Conservation (phyloP, 2,329 filamentous ascomycete genomes). For the Fonsecaea monophora region DNA sequence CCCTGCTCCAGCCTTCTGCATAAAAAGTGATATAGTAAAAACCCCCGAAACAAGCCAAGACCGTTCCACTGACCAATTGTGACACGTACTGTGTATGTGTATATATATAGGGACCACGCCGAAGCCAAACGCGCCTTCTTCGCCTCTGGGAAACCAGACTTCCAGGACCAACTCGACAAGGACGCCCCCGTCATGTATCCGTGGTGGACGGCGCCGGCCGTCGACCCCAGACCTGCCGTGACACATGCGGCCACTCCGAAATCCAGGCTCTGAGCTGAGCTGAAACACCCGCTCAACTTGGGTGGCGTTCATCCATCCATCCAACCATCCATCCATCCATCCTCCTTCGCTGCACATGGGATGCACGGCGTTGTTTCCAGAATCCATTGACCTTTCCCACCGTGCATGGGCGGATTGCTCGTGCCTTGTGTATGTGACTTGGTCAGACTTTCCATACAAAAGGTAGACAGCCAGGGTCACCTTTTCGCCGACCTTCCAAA, state of each 20-base stretch:
- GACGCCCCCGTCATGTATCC: slow-evolving; percentile 5
- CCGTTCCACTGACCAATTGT: slow-evolving; percentile 10
- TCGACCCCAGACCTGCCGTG: slow-evolving; percentile 7
- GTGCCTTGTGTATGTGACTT: too few species aligned
- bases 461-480: too few species aligned
- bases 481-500: too few species aligned
- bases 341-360: too few species aligned
- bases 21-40: too few species aligned
- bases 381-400: too few species aligned
- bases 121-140: slow-evolving; percentile 22
- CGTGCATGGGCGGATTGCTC: too few species aligned
- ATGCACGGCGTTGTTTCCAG: too few species aligned
- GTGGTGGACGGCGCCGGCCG: slow-evolving; percentile 10
- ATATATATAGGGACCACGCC: slow-evolving; percentile 38
- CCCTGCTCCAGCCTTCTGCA: background rate
- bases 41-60: too few species aligned
- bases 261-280: background rate
- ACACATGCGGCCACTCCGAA: background rate
- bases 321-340: too few species aligned
- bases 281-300: background rate
- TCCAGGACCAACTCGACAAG: slow-evolving; percentile 28
- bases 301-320: too few species aligned
- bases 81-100: background rate
- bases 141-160: slow-evolving; percentile 39
- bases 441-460: too few species aligned